Evolutionary conservation across 2,329 filamentous ascomycete genomes (phyloP), one percentile per base, ranked within the genome.

Genomic region (Tympanopsis confertula): DNA sequence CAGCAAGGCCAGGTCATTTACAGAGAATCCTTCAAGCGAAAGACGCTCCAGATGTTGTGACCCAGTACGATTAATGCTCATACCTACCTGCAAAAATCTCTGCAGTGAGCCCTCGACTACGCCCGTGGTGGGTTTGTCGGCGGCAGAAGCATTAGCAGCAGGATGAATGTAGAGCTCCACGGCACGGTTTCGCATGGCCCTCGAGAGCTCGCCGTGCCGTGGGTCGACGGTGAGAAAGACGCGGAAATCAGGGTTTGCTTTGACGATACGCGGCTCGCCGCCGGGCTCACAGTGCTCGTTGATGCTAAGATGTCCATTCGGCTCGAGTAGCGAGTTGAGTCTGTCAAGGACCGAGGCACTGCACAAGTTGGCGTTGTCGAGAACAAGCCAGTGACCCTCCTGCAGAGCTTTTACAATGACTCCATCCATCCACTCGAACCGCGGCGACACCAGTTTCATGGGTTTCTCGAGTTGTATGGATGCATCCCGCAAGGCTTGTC

Each of bases 341-440:
- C 93, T 75, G 58, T 98, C 91, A 7, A 98, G 71, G 1, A 98
- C 91, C 4, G 89, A 94, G 18, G 89, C 82, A 50, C 83, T 94
- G 62, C 93, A 98, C 40, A 98, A 71, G 51, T 98, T 98, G 42
- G 93, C 91, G 57, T 98, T 95, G 58, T 98, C 91, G 17, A 98
- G 75, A 7, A 98, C 80, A 14, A 98, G 68, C 91, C 91, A 98
- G 43, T 87, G 74, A 13, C 91, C 91, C 47, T 81, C 69, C 51
- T 91, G 73, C 12, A 96, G 67, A 29, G 91, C 89, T 48, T 88
- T 82, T 35, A 96, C 82, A 33, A 98, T 78, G 35, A 93, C 75
- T 40, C 93, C 91, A 54, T 98, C 89, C 2, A 94, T 77, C 91
- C 91, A 98, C 56, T 94, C 86, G 53, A 98, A 98, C 2, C 82